A percentile compares a stretch with the other conserved stretches of the same genome.
phyloP scores from a whole-genome alignment of 371 early-diverging fungal genomes.

The Mucor racemosus region DNA sequence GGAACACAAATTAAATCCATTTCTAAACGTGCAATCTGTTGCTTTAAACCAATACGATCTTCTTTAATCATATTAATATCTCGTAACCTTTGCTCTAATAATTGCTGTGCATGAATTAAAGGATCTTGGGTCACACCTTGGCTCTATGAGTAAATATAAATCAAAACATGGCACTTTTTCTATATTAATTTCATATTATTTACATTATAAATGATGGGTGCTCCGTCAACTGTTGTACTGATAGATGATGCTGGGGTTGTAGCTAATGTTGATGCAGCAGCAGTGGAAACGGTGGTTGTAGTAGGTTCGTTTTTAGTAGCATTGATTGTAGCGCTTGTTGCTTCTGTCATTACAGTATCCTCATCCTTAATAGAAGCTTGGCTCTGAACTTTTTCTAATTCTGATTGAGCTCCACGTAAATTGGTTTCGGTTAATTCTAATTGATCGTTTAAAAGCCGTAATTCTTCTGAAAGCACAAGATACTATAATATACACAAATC shows the following conservation, averaged over 20 bases:
- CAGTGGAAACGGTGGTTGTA: not conserved
- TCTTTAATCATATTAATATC: conserved; percentile 51
- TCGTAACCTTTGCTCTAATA: conserved; percentile 33
- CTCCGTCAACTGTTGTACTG: not conserved
- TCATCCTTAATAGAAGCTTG: conserved; percentile 11
- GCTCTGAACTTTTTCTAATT: conserved; percentile 16
- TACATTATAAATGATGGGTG: conserved; percentile 6
- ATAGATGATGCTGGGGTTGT: conserved; percentile 7
- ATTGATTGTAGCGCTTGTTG: not conserved
- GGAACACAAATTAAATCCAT: conserved; percentile 45
- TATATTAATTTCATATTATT: not conserved
- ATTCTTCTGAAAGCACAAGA: conserved; percentile 29
- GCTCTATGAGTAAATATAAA: not conserved
- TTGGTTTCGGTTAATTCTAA: conserved; percentile 18
- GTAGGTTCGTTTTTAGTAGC: not conserved
- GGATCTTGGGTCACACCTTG: conserved; percentile 23
- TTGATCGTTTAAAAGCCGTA: conserved; percentile 19
- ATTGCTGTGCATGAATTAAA: conserved; percentile 28
- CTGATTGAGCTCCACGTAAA: conserved; percentile 17
- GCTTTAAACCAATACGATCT: conserved; percentile 44
- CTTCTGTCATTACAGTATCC: conserved; percentile 5
- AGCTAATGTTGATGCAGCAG: not conserved
- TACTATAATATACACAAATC: conserved; percentile 8
- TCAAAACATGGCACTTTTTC: not conserved
- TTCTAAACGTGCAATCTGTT: conserved; percentile 41